Evolutionary conservation across 139 green algal species (phyloP), one percentile per base, ranked within the genome.

Genomic region (Closterium sp.): DNA sequence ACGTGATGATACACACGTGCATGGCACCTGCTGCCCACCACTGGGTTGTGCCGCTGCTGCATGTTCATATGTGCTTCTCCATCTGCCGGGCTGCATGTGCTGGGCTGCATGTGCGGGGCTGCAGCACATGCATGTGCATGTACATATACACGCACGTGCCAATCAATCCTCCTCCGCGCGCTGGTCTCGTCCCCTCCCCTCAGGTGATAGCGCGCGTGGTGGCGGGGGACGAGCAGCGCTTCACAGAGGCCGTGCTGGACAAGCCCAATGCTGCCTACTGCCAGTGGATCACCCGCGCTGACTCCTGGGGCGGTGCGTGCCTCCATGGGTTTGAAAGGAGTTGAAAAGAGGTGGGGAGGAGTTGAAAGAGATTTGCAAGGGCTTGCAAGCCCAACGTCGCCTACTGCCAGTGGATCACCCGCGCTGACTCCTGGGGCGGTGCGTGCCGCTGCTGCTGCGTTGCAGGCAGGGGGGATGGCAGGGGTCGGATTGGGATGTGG

Each of bases 221-320:
- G 87, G 89, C 94, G n/a, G 91, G 88, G 50, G 94, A 95, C 85
- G 79, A 95, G 45, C n/a, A 95, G 34, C 97, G 96, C 9, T 99
- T 96, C 94, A 97, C 96, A 50, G 97, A 98, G 30, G 97, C 89
- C 19, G 96, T 98, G 84, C 94, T 98, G 50, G 97, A 94, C 28
- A 94, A 88, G 86, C 32, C 92, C 19, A 95, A 94, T 50, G 88
- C 87, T 11, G 93, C 93, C 9, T 91, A 96, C 45, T 70, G 79
- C 92, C 86, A 92, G 85, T 99, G 98, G 98, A 99, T 99, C 87
- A 91, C 95, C 45, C 89, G 98, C 45, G 94, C 94, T 0, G 62
- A 94, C 27, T 96, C 94, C 31, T 95, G 93, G 93, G 93, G 93
- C 13, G 89, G 89, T 91, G 38, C 42, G n/a, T n/a, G n/a, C 87